These are phyloP conservation scores for Lactifluus echinatus DNA, from an alignment of 768 basidiomycete genomes.

Conservation along the genomic window DNA sequence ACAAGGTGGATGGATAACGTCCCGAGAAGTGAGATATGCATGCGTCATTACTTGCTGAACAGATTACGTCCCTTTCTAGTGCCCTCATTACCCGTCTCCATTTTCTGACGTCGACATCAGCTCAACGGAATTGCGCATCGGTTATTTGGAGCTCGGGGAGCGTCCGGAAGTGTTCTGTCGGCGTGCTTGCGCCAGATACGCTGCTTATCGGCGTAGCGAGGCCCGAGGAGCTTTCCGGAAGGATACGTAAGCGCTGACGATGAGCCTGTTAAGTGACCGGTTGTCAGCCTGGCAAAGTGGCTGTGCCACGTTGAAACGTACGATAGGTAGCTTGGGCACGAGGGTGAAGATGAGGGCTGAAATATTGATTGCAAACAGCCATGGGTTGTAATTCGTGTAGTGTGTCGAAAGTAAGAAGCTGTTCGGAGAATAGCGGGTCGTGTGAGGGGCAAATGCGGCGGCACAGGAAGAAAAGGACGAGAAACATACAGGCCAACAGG, in stretches of 20 bases:
- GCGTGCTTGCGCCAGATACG: slow-evolving; percentile 40
- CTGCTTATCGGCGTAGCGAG: slow-evolving; percentile 57
- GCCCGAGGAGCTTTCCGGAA: slow-evolving; percentile 57
- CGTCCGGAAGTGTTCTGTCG: slow-evolving; percentile 21
- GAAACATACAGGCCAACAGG: slow-evolving; percentile 77
- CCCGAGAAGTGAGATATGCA: not conserved
- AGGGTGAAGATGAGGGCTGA: slow-evolving; percentile 72
- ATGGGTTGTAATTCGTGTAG: slow-evolving; percentile 94
- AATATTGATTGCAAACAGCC: slow-evolving; percentile 87
- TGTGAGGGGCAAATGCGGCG: not conserved
- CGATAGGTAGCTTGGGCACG: slow-evolving; percentile 93
- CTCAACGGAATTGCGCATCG: slow-evolving; percentile 39
- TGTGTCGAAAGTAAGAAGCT: slow-evolving; percentile 94
- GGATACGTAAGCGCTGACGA: slow-evolving; percentile 72
- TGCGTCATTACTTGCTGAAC: slow-evolving; percentile 13
- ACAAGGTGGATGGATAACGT: not conserved
- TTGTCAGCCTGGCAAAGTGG: not conserved
- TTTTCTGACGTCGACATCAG: slow-evolving; percentile 13
- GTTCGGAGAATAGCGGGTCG: slow-evolving; percentile 27
- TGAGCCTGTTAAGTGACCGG: slow-evolving; percentile 46
- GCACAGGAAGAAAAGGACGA: not conserved
- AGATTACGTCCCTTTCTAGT: slow-evolving; percentile 17
- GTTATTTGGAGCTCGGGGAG: slow-evolving; percentile 33
- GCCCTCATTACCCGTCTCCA: not conserved
- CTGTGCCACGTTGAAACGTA: slow-evolving; percentile 29